phyloP scores from a whole-genome alignment of 192 early-diverging fungal species.

The Rhizophagus clarus region DNA sequence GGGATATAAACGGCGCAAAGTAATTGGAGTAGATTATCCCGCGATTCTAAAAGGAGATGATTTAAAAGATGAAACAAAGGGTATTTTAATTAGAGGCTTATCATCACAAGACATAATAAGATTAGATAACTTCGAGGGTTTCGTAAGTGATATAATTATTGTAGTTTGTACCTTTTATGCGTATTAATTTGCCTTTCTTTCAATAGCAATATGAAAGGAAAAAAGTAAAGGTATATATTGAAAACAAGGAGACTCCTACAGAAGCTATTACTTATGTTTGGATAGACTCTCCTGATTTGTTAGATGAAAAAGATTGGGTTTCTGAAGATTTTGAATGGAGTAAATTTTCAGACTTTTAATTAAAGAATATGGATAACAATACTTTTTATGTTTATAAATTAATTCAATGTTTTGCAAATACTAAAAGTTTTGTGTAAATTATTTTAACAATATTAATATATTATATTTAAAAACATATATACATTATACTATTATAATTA shows the following conservation, averaged over 20 bases:
- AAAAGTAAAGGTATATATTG: neutral
- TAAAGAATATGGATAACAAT: no score
- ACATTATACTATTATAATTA: no score
- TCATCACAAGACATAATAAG: conserved; percentile 3
- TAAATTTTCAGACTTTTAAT: neutral
- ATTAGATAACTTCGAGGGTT: conserved; percentile 8
- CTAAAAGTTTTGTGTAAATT: no score
- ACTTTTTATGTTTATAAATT: no score
- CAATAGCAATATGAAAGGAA: neutral
- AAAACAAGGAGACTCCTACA: neutral
- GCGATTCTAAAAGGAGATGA: conserved; percentile 10
- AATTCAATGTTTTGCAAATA: no score
- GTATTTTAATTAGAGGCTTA: neutral
- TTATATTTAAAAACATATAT: no score
- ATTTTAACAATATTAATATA: no score
- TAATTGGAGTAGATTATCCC: neutral
- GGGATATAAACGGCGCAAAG: conserved; percentile 21
- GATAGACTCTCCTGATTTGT: neutral
- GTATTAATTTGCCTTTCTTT: no score
- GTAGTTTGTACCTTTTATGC: no score
- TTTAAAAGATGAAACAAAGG: neutral
- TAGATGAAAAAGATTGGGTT: conserved; percentile 1
- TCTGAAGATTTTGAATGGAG: conserved; percentile 2
- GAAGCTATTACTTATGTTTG: conserved; percentile 9
- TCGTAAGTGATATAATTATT: conserved; percentile 4